Conservation (phyloP, 2,329 filamentous ascomycete species). For the Beauveria caledonica region DNA sequence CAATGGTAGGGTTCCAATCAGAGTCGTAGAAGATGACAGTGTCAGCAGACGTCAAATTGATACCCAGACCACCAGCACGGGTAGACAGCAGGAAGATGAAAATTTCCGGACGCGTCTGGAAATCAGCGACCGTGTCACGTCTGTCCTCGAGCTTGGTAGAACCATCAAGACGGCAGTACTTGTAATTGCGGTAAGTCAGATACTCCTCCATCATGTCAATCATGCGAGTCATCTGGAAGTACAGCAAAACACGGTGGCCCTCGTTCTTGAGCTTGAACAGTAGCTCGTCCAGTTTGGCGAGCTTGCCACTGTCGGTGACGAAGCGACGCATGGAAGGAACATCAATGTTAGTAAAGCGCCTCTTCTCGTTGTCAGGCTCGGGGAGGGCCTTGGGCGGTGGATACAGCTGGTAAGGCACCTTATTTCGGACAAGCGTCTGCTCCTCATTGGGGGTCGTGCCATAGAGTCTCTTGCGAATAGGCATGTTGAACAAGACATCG, state of each 20-base stretch:
- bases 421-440: slow-evolving; percentile 63
- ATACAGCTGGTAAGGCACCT: slow-evolving; percentile 57
- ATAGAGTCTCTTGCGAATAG: slow-evolving; percentile 67
- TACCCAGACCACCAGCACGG: slow-evolving; percentile 92
- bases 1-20: slow-evolving; percentile 98
- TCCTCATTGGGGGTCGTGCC: slow-evolving; percentile 59
- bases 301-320: slow-evolving; percentile 94
- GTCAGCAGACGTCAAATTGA: slow-evolving; percentile 92
- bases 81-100: slow-evolving; percentile 97
- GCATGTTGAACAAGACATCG: slow-evolving; percentile 67
- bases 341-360: slow-evolving; percentile 79
- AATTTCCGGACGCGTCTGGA: slow-evolving; percentile 89
- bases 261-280: slow-evolving; percentile 85
- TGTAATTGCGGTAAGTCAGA: slow-evolving; percentile 96
- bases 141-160: slow-evolving; percentile 96
- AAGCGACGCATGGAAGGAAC: slow-evolving; percentile 97
- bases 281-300: slow-evolving; percentile 81
- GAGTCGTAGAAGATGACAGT: slow-evolving; percentile 99
- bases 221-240: slow-evolving; percentile 99
- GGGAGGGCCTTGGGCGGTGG: slow-evolving; percentile 63
- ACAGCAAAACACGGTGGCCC: slow-evolving; percentile 86
- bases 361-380: slow-evolving; percentile 69
- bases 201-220: slow-evolving; percentile 99
- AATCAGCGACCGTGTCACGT: slow-evolving; percentile 91
- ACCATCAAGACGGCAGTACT: slow-evolving; percentile 92